These are phyloP conservation scores for Nematocida parisii DNA, from an alignment of 371 early-diverging fungal species.

Conservation along the genomic window DNA sequence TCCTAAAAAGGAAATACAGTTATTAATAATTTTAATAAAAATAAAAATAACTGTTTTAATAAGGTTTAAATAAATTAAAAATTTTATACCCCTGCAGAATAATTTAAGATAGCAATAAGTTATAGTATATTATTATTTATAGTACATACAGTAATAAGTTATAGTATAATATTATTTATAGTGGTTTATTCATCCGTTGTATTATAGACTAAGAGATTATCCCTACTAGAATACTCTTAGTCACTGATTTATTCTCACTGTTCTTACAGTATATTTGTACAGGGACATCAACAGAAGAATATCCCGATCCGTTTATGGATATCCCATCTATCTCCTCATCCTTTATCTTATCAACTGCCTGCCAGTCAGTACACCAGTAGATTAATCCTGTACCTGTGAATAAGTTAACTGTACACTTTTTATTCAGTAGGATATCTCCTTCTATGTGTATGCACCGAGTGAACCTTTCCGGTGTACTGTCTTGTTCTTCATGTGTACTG, in stretches of 20 bases:
- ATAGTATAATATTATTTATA: too few relatives aligned
- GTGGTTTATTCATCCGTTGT: too few relatives aligned
- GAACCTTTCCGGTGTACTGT: neutral
- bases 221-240: neutral
- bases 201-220: neutral
- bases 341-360: conserved; percentile 13
- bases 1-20: too few relatives aligned
- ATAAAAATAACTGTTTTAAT: too few relatives aligned
- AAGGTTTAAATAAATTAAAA: too few relatives aligned
- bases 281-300: neutral
- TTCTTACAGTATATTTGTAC: conserved; percentile 12
- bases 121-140: too few relatives aligned
- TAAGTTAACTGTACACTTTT: conserved; percentile 4
- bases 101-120: too few relatives aligned
- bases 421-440: conserved; percentile 8
- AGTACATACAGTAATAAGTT: too few relatives aligned
- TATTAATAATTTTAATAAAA: too few relatives aligned
- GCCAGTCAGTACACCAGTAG: conserved; percentile 40
- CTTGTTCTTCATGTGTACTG: neutral
- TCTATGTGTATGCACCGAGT: conserved; percentile 5
- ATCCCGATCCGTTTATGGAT: conserved; percentile 34
- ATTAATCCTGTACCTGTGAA: neutral
- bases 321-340: neutral
- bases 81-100: too few relatives aligned
- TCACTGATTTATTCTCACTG: conserved; percentile 16